Base-by-base conservation (phyloP, 257 asterid species). In the Nicotiana tomentosiformis region DNA sequence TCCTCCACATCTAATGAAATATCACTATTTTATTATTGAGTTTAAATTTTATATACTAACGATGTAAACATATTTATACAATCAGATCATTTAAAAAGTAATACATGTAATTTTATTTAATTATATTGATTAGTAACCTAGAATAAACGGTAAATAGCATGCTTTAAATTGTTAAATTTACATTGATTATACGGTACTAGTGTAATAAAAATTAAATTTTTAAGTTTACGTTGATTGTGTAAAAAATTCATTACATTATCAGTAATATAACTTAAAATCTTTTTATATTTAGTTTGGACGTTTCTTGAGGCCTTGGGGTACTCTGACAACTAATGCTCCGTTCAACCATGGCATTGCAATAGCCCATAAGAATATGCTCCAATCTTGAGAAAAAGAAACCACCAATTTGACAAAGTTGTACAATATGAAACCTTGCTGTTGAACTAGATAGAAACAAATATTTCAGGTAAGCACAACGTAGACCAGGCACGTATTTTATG, bases 51-150 rank as follows among this genome's bases (percentile, higher is more conserved):
- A 66, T 0, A 1, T 3, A 0, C 2, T 7, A 5, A 32, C 0
- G 3, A 1, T 23, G 26, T 23, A 23, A 23, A 23, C 1, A 23
- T 23, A 23, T 23, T 23, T 23, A 23, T 32, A 32, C 0, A 32
- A 7, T 17, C 2, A 16, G 0, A 1, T 16, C 3, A 16, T 1
- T 15, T 32, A 7, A 32, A 66, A 66, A 0, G 0, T 33, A 33
- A 35, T 0, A 20, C 23, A 33, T 0, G 2, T 4, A 66, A 66
- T 12, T 66, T 12, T 66, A 66, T 16, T 32, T 20, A 32, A 32
- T 10, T 66, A 7, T 2, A 0, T 66, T 7, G 5, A 39, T 30
- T 32, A 10, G 3, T 66, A 0, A 18, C 14, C 49, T 66, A 32
- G 12, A 66, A 15, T 32, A 15, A 33, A 66, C 17, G 6, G 9